Evolutionary conservation across 345 rosid genomes (phyloP).

Genomic region (Abelmoschus esculentus): DNA sequence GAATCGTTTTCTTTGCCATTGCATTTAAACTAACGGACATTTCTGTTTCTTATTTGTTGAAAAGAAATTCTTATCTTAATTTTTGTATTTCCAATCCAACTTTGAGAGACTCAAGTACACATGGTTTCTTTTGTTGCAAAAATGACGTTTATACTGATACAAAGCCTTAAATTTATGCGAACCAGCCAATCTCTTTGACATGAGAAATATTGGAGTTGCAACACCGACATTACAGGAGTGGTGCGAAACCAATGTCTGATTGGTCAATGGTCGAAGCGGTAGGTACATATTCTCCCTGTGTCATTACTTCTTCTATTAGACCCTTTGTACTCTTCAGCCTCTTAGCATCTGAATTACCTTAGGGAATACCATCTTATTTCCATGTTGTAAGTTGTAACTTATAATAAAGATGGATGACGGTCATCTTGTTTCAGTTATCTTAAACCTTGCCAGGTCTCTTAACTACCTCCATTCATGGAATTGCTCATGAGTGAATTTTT

Average conservation of each 20-base stretch:
- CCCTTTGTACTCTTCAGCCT: not conserved
- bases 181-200: constrained; percentile 73
- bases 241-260: constrained; percentile 31
- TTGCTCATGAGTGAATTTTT: too few species aligned
- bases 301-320: not conserved
- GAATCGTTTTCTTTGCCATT: not conserved
- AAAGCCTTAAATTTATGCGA: not conserved
- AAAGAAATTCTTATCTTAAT: too few species aligned
- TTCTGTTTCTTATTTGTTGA: not conserved
- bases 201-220: constrained; percentile 33
- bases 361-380: not conserved
- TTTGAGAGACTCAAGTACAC: not conserved
- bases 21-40: not conserved
- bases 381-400: not conserved
- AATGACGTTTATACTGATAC: not conserved
- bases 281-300: not conserved
- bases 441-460: not conserved
- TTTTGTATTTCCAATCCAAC: not conserved
- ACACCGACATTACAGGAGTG: constrained; percentile 57
- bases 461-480: not conserved
- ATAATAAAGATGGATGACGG: not conserved
- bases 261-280: not conserved
- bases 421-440: not conserved
- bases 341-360: not conserved
- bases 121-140: not conserved